Evolutionary conservation across 495 filamentous ascomycete genomes (phyloP), one percentile per base, ranked within the genome.

Genomic region (Aspergillus bridgeri): DNA sequence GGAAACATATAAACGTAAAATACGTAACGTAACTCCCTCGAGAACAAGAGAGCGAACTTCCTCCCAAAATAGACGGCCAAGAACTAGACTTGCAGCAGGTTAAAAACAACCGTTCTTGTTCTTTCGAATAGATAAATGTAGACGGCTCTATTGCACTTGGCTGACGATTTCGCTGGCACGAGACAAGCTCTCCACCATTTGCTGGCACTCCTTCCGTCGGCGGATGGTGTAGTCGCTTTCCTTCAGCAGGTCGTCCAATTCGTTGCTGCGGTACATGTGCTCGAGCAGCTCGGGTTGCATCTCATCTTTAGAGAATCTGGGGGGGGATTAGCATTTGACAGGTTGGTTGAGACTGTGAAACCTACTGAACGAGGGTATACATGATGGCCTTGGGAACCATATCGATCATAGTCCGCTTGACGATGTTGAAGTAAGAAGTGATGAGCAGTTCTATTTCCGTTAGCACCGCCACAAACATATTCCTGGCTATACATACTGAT

Each of bases 341-440:
- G 11, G 27, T 29, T 7, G 27, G 27, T 7, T 29, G 3, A 29
- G n/a, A 29, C 5, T 9, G 11, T 7, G 25, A 29, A 23, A 85
- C 91, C 60, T 86, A 96, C 90, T 89, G 85, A 23, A 99, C 95
- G 43, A 99, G 84, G 55, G 86, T 96, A 51, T 97, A 82, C 95
- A 99, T 99, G 74, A 99, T 94, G 19, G 95, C 94, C 78, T 99
- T 99, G 42, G 95, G 95, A 4, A 99, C 95, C 95, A 98, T 99
- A 66, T 99, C 95, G 60, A 98, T 96, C 93, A 99, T 94, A 50
- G 95, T 99, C 57, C 93, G 83, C 78, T 90, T 89, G 50, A 96
- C 92, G 70, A 99, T 98, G 76, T 94, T 96, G 78, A 87, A 99
- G 82, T 99, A 99, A 3, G 92, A 96, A 51, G 83, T 88, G 66